Evolutionary conservation across 345 rosid species (phyloP), one percentile per base, ranked within the genome.

Genomic region (Eucalyptus curtisii): DNA sequence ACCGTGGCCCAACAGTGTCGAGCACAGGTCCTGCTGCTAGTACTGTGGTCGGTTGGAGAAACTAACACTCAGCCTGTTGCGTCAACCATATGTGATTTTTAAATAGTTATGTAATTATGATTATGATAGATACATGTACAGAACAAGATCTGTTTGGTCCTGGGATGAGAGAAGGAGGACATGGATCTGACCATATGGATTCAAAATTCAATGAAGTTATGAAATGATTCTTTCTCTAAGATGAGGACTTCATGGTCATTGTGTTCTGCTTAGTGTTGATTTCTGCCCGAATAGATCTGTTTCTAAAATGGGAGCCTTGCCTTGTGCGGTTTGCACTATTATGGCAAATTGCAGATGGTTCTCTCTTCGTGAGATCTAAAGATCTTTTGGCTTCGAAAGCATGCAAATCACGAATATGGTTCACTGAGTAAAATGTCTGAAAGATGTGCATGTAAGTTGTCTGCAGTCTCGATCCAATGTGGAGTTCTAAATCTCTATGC

Each of bases 1-100:
- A 98, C 87, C 91, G 91, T 3, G 98, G 95, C 40, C 91, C 91
- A n/a, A 86, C 92, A 7, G 91, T 90, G 59, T 86, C 64, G 3
- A 20, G 64, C 87, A 37, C 87, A 14, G 66, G 52, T 10, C 76
- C 90, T 24, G 57, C 89, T 25, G 33, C 49, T 4, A 45, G 49
- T 55, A 31, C 53, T 49, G 45, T 25, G n/a, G 87, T 81, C 14
- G 89, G 90, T 45, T 30, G 87, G 89, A 64, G 37, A 50, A 89
- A 55, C 68, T 89, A 87, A 76, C 82, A 1, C 42, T 9, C 24
- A 37, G 47, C 82, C 82, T 76, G 47, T 37, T 37, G 82, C 25
- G 27, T 47, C 82, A 37, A 40, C 45, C 82, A 76, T 10, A 37
- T 76, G 82, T 37, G 82, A 37, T 76, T 20, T 10, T 76, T 76